Conservation (phyloP, 1,284 basidiomycete species). For the Amylostereum chailletii region DNA sequence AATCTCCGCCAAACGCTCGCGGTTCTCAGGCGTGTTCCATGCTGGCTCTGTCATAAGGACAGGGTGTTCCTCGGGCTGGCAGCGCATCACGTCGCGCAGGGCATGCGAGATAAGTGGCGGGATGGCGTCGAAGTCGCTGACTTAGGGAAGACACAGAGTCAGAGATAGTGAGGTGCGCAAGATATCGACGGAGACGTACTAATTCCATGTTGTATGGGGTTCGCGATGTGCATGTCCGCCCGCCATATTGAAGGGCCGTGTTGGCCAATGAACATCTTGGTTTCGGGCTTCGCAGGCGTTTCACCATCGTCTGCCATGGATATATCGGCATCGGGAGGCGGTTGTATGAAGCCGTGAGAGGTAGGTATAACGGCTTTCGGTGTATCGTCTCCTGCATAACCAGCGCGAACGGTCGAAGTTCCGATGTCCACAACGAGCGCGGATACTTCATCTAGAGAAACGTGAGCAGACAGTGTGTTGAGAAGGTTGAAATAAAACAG, state of each 20-base stretch:
- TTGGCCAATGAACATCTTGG: conserved; percentile 82
- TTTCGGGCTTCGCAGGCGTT: conserved; percentile 13
- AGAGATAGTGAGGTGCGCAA: conserved; percentile 7
- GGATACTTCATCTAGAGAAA: conserved; percentile 78
- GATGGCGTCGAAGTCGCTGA: conserved; percentile 73
- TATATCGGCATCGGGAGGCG: conserved; percentile 39
- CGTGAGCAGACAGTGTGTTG: background rate
- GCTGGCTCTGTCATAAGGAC: conserved; percentile 91
- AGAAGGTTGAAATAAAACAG: conserved; percentile 12
- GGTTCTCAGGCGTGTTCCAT: conserved; percentile 87
- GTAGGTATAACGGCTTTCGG: conserved; percentile 91
- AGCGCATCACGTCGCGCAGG: conserved; percentile 67
- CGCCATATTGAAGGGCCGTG: conserved; percentile 91
- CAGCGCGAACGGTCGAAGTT: conserved; percentile 81
- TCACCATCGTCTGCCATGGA: conserved; percentile 43
- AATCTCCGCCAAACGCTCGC: conserved; percentile 91
- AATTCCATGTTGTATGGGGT: conserved; percentile 81
- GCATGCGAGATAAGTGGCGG: conserved; percentile 71
- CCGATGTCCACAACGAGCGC: conserved; percentile 96
- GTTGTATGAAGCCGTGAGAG: conserved; percentile 71
- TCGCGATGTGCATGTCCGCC: conserved; percentile 78
- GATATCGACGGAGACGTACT: conserved; percentile 41
- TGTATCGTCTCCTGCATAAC: conserved; percentile 95
- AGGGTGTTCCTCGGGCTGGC: conserved; percentile 77
- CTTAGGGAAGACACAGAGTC: conserved; percentile 28